Conservation (phyloP, 1,139 yeast genomes). For the Geotrichum fermentans region DNA sequence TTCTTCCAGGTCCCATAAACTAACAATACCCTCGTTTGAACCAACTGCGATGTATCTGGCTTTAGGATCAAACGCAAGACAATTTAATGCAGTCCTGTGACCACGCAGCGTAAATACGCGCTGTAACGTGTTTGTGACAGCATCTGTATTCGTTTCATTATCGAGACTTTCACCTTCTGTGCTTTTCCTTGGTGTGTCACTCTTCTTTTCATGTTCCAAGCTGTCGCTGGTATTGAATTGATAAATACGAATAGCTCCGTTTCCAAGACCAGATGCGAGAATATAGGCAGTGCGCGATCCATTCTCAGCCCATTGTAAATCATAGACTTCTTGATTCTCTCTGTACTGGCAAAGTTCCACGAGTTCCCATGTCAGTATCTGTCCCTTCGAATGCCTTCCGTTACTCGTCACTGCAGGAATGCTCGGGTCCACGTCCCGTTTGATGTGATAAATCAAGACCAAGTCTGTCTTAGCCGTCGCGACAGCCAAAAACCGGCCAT, state of each 20-base stretch:
- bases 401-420: not conserved
- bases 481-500: constrained; percentile 51
- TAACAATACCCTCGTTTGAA: constrained; percentile 66
- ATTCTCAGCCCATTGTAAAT: constrained; percentile 37
- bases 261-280: constrained; percentile 36
- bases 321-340: constrained; percentile 37
- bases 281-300: constrained; percentile 22
- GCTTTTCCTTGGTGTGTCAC: not conserved
- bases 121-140: constrained; percentile 18
- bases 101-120: constrained; percentile 39
- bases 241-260: constrained; percentile 36
- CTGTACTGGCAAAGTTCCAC: constrained; percentile 22
- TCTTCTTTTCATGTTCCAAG: not conserved
- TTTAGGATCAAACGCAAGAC: constrained; percentile 52
- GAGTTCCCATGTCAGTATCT: constrained; percentile 20
- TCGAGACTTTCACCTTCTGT: too few relatives aligned
- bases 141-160: not conserved
- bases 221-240: constrained; percentile 21
- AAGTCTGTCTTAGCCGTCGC: constrained; percentile 40
- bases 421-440: not conserved
- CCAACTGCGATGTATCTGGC: constrained; percentile 57
- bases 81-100: constrained; percentile 52
- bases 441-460: constrained; percentile 22
- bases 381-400: not conserved
- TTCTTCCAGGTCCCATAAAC: constrained; percentile 51